Conservation (phyloP, 202 grass and related monocot species). For the Zoysia matrella region DNA sequence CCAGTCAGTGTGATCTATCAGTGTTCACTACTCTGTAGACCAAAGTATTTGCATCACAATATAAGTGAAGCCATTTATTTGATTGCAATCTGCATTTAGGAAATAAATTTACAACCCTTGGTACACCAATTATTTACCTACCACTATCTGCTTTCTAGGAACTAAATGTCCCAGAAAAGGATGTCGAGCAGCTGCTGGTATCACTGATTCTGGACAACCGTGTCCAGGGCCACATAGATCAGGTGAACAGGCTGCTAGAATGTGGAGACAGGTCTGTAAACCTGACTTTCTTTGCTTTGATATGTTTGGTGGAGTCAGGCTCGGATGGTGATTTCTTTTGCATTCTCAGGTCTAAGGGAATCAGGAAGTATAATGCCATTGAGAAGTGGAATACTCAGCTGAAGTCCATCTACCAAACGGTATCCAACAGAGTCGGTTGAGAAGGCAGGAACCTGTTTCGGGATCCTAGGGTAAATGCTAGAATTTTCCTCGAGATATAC, state of each 20-base stretch:
- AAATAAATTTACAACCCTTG: slow-evolving; percentile 43
- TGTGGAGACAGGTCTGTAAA: slow-evolving; percentile 72
- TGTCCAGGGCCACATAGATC: no score
- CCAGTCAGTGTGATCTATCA: no score
- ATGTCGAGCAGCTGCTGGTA: no score
- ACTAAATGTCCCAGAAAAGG: no score
- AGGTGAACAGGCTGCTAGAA: slow-evolving; percentile 96
- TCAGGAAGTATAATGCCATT: slow-evolving; percentile 87
- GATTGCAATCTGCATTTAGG: slow-evolving; percentile 34
- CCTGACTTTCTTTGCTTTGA: neutral
- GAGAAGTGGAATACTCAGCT: slow-evolving; percentile 99
- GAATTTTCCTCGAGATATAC: slow-evolving; percentile 21
- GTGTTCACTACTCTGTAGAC: no score
- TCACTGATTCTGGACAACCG: no score
- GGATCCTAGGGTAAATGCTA: slow-evolving; percentile 46
- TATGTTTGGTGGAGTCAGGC: neutral
- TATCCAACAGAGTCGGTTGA: slow-evolving; percentile 86
- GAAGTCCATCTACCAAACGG: slow-evolving; percentile 76
- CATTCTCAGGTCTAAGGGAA: slow-evolving; percentile 79
- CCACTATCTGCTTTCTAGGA: neutral
- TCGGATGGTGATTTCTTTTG: slow-evolving; percentile 12
- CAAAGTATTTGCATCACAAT: neutral
- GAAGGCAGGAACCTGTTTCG: slow-evolving; percentile 34
- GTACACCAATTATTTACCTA: neutral
- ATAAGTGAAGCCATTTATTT: neutral